Evolutionary conservation across 2,329 filamentous ascomycete genomes (phyloP).

Genomic region (Raffaelea albimanens): DNA sequence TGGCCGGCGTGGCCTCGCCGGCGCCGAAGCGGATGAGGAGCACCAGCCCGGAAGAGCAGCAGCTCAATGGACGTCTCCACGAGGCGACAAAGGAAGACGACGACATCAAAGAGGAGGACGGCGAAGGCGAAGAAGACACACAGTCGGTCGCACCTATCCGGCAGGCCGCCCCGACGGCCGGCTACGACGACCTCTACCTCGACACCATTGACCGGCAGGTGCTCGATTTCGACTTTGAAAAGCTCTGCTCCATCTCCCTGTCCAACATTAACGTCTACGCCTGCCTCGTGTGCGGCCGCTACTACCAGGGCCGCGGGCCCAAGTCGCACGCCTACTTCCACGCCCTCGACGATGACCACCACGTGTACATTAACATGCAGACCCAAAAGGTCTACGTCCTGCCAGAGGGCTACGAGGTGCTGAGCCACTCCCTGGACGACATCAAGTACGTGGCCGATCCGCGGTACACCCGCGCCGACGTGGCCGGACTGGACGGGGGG

Average conservation of each 20-base stretch:
- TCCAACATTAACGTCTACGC: slow-evolving; percentile 99
- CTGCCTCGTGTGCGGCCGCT: slow-evolving; percentile 94
- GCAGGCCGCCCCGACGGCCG: slow-evolving; percentile 71
- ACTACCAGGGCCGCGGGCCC: slow-evolving; percentile 87
- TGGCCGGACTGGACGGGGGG: slow-evolving; percentile 58
- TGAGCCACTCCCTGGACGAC: slow-evolving; percentile 87
- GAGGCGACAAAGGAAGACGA: slow-evolving; percentile 9
- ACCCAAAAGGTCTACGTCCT: slow-evolving; percentile 85
- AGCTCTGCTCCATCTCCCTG: slow-evolving; percentile 89
- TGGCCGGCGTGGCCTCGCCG: slow-evolving; percentile 44
- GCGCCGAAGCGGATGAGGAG: slow-evolving; percentile 38
- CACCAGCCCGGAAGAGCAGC: slow-evolving; percentile 12
- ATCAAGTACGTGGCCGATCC: slow-evolving; percentile 98
- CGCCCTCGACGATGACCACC: slow-evolving; percentile 86
- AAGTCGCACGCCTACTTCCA: slow-evolving; percentile 98
- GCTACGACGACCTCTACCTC: slow-evolving; percentile 92
- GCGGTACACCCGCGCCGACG: slow-evolving; percentile 69
- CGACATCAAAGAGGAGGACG: slow-evolving; percentile 15
- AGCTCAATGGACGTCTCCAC: slow-evolving; percentile 12
- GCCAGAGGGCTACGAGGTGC: slow-evolving; percentile 94
- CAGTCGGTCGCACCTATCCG: slow-evolving; percentile 44
- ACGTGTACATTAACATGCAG: slow-evolving; percentile 97
- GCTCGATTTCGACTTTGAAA: slow-evolving; percentile 97
- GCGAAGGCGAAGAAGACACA: slow-evolving; percentile 22
- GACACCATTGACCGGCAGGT: slow-evolving; percentile 92